Base-by-base conservation (phyloP, 164 flowering plant genomes). In the Tetrastigma voinierianum region DNA sequence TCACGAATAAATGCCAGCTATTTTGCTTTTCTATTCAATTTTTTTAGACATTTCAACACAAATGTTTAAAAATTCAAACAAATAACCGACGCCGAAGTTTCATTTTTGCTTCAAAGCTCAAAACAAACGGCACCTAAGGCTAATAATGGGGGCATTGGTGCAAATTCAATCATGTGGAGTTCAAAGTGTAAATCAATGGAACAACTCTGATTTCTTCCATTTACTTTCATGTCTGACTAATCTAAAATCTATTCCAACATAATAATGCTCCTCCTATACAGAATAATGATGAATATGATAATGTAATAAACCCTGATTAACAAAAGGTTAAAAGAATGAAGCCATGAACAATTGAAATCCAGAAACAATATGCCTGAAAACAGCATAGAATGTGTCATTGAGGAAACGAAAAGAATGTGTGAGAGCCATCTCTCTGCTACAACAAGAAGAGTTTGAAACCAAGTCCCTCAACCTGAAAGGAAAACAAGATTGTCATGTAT, bases 241-340 rank as follows among this genome's bases (percentile, higher is more conserved):
- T 5, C n/a, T 14, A 49, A 49, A 49, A 12, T 10, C 14, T 3
- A 49, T 12, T n/a, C n/a, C n/a, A 49, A 49, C 52, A 49, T 49
- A 14, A 49, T 12, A 4, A n/a, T n/a, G n/a, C n/a, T n/a, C n/a
- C n/a, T 49, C 16, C 52, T 49, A 49, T 13, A 49, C 52, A 49
- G n/a, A n/a, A 49, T 12, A 14, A 49, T 49, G 17, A 49, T 16
- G n/a, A 49, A 49, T 49, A 5, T 14, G 52, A 49, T 15, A 49
- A 32, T 32, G 40, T 32, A 14, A 17, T 49, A 6, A 45, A 54
- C 59, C 67, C 59, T 44, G 13, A 65, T 44, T 63, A 52, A 32
- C 40, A 32, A 32, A 63, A 23, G 66, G 66, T 51, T 32, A 32
- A 65, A 65, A 65, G 67, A 65, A 65, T 65, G 51, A 65, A 52